Base-by-base conservation (phyloP, 495 filamentous ascomycete species). In the Daldinia concentrica region DNA sequence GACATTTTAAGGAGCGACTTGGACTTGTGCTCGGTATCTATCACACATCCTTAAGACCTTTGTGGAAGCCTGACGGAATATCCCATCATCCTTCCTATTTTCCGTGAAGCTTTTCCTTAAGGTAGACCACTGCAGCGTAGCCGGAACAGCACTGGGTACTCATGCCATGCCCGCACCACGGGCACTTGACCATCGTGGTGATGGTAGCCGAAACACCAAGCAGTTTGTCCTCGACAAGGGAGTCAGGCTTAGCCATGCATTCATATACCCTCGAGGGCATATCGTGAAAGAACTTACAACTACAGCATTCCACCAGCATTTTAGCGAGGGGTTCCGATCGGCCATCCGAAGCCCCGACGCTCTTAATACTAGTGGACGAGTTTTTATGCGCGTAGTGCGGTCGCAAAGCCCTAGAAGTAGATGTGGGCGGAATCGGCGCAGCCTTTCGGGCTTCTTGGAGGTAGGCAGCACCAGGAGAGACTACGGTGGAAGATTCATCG, bases 91-190 rank as follows among this genome's bases (percentile, higher is more conserved):
- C 41, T 17, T 45, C 11, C 72, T 50, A 78, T 62, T 71, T 77
- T 76, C 71, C 90, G 77, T 90, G 87, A 61, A 89, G 83, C 73
- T 85, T 87, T 74, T 92, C 89, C 60, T 87, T 87, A 78, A 92
- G 77, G 64, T 90, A 87, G 22, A 93, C 89, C 50, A 91, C 82
- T 5, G 91, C 87, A 24, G 87, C 88, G 83, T 91, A 94, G 15
- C 90, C 91, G 19, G 90, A 83, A 77, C 92, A 95, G 76, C 92
- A 95, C 56, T 79, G 75, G 19, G 84, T 88, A 58, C 82, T 90
- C 90, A 95, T 93, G 32, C 85, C 83, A 82, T 95, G 92, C 27
- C 82, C 79, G 79, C 92, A 95, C 90, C 92, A 95, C 58, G 90
- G 91, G 72, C 91, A 93, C 65, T 87, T 87, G 22, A 90, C 86